Conservation (phyloP, 305 asterid species). For the Solanum hybrid region DNA sequence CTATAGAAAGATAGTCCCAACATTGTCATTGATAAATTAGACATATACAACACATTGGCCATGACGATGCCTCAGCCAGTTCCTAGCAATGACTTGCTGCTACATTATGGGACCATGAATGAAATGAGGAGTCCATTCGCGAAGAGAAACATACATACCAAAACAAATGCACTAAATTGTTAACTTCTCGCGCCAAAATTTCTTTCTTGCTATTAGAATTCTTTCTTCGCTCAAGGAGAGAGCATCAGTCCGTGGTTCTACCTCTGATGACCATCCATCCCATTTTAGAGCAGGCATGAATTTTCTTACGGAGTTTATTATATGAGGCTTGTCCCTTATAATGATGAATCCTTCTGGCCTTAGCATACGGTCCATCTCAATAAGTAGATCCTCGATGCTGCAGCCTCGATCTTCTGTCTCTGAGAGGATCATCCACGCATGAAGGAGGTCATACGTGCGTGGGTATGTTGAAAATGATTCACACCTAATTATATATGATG, state of each 20-base stretch:
- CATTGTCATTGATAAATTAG: neutral
- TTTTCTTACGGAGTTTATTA: conserved; percentile 41
- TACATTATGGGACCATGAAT: neutral
- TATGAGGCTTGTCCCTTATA: conserved; percentile 55
- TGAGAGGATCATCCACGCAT: conserved; percentile 73
- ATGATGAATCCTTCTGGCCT: conserved; percentile 81
- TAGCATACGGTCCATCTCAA: conserved; percentile 82
- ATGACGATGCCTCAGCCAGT: neutral
- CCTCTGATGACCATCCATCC: conserved; percentile 81
- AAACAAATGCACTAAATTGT: conserved; percentile 8
- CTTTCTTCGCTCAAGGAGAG: conserved; percentile 54
- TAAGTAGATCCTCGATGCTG: conserved; percentile 65
- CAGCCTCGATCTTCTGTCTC: conserved; percentile 59
- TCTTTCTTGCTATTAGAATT: conserved; percentile 56
- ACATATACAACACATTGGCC: neutral
- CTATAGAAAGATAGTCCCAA: neutral
- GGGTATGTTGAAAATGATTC: conserved; percentile 94
- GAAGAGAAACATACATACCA: neutral
- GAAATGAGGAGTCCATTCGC: neutral
- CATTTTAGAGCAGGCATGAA: conserved; percentile 57
- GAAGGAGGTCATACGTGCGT: conserved; percentile 84
- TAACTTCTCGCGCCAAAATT: conserved; percentile 33
- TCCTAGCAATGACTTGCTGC: neutral
- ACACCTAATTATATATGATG: conserved; percentile 49
- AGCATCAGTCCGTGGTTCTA: conserved; percentile 53